A percentile compares a stretch with the other conserved stretches of the same genome.
phyloP scores from a whole-genome alignment of 305 asterid species.

The Solanum hybrid region DNA sequence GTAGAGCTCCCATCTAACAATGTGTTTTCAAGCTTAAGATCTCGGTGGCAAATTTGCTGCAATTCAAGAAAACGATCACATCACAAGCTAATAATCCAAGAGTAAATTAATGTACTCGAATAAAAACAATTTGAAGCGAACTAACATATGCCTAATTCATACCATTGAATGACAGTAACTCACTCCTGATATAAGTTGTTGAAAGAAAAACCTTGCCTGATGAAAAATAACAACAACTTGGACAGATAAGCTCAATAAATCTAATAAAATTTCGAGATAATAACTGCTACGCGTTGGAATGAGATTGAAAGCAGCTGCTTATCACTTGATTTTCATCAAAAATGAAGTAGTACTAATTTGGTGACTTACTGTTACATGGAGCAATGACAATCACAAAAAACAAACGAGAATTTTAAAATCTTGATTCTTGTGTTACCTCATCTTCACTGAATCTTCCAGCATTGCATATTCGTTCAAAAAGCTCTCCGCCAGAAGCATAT shows the following conservation, averaged over 20 bases:
- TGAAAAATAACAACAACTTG: neutral
- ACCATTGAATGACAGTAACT: slow-evolving; percentile 90
- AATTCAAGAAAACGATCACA: neutral
- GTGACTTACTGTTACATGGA: neutral
- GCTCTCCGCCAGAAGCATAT: slow-evolving; percentile 80
- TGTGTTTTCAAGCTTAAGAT: slow-evolving; percentile 90
- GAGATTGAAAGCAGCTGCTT: neutral
- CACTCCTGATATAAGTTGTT: slow-evolving; percentile 80
- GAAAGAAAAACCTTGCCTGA: slow-evolving; percentile 72
- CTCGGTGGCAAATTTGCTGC: slow-evolving; percentile 88
- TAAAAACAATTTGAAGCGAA: neutral
- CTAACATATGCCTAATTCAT: neutral
- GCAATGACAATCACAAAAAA: neutral
- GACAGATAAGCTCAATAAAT: neutral
- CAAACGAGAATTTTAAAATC: neutral
- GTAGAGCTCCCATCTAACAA: slow-evolving; percentile 63
- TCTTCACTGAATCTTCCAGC: slow-evolving; percentile 90
- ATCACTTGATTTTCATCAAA: neutral
- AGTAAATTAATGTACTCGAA: neutral
- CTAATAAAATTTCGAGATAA: neutral
- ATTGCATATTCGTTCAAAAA: slow-evolving; percentile 58
- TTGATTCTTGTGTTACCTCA: slow-evolving; percentile 32
- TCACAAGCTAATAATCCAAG: neutral
- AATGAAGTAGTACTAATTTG: neutral
- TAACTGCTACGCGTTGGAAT: neutral